Evolutionary conservation across 129 eudicot species (phyloP).

Genomic region (Cynara cardunculus): DNA sequence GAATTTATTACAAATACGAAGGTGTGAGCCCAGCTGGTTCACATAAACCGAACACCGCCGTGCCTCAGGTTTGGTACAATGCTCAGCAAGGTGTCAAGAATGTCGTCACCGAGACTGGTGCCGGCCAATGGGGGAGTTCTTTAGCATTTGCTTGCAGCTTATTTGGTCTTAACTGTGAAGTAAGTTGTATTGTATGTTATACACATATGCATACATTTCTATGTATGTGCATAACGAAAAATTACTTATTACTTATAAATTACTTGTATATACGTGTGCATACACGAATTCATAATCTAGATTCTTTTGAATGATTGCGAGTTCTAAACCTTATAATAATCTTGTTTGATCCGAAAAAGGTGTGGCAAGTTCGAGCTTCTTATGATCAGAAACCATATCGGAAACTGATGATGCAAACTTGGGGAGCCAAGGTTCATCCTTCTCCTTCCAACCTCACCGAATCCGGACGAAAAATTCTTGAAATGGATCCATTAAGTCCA

Average conservation of each 20-base stretch:
- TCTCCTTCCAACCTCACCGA: conserved; percentile 81
- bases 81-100: conserved; percentile 83
- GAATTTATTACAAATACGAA: conserved; percentile 93
- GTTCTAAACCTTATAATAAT: background rate
- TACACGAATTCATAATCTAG: background rate
- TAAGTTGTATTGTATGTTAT: conserved; percentile 20
- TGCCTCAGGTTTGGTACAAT: conserved; percentile 96
- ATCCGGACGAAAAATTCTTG: conserved; percentile 69
- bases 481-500: conserved; percentile 73
- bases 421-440: conserved; percentile 97
- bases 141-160: conserved; percentile 91
- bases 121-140: conserved; percentile 97
- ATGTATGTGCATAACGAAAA: too few species aligned
- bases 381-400: conserved; percentile 94
- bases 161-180: conserved; percentile 80
- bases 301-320: background rate
- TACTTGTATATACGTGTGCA: too few species aligned
- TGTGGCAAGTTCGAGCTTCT: conserved; percentile 98
- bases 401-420: conserved; percentile 94
- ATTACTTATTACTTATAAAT: too few species aligned
- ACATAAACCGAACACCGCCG: conserved; percentile 91
- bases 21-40: conserved; percentile 99
- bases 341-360: conserved; percentile 44
- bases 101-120: conserved; percentile 94
- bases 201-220: too few species aligned